Percentiles rank a stretch among this genome's conserved stretches.
These are phyloP conservation scores for Silene latifolia DNA, from an alignment of 148 eudicot genomes.

Conservation along the genomic window DNA sequence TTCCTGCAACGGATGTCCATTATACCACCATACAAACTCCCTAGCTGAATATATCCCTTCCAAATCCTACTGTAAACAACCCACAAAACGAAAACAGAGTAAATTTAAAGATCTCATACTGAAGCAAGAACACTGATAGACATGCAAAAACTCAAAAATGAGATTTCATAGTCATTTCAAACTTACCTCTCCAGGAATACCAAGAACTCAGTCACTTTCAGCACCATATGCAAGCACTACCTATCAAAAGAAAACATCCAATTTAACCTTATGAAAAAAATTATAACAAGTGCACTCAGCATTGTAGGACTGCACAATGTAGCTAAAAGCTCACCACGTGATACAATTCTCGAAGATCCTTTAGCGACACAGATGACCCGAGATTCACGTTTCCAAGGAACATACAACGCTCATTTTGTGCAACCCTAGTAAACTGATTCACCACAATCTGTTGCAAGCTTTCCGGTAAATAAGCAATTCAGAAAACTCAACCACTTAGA, in stretches of 20 bases:
- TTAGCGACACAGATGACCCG: conserved; percentile 71
- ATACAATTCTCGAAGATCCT: conserved; percentile 76
- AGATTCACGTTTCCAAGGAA: conserved; percentile 87
- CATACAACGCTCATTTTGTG: conserved; percentile 61
- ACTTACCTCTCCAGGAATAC: conserved; percentile 84
- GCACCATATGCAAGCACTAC: conserved; percentile 84
- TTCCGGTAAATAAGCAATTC: background rate
- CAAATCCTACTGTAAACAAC: conserved; percentile 13
- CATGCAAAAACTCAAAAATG: background rate
- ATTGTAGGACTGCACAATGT: background rate
- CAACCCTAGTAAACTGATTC: conserved; percentile 82
- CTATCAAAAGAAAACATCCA: conserved; percentile 2
- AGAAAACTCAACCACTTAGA: conserved; percentile 5
- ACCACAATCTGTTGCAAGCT: conserved; percentile 5
- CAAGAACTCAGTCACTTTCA: conserved; percentile 89
- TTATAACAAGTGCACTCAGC: background rate
- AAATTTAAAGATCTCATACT: background rate
- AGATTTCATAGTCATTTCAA: background rate
- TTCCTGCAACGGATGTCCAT: conserved; percentile 85
- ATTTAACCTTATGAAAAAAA: conserved; percentile 6
- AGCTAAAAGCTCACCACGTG: background rate
- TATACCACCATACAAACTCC: conserved; percentile 99
- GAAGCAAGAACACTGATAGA: background rate
- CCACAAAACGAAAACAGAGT: background rate
- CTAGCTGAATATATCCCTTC: conserved; percentile 72